Conservation (phyloP, 352 stramenopile genomes). For the Pilasporangium apinafurcum region DNA sequence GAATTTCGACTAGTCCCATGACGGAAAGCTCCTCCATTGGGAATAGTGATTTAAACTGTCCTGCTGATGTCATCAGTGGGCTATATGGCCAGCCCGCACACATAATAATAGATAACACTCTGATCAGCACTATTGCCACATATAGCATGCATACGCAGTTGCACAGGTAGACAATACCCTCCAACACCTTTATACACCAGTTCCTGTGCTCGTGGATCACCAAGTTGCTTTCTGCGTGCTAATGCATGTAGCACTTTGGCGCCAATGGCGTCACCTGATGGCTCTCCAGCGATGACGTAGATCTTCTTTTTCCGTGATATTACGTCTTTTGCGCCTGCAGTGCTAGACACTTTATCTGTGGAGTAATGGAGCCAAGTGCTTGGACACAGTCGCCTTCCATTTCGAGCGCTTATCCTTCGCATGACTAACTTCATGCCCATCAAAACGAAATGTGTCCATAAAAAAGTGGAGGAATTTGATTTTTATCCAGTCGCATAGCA, state of each 20-base stretch:
- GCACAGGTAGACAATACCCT: constrained; percentile 35
- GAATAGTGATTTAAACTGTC: constrained; percentile 55
- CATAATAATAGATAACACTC: constrained; percentile 2
- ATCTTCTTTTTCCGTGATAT: constrained; percentile 20
- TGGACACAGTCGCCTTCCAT: no score
- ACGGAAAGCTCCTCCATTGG: constrained; percentile 65
- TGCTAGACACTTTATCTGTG: no score
- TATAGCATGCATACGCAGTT: neutral
- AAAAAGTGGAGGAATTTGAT: no score
- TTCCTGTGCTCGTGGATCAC: constrained; percentile 4
- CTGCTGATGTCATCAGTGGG: constrained; percentile 35
- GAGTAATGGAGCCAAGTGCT: no score
- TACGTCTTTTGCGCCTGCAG: neutral
- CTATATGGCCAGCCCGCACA: constrained; percentile 14
- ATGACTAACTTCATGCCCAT: no score
- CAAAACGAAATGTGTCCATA: no score
- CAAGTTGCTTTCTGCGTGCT: constrained; percentile 7
- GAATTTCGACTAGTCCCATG: constrained; percentile 67
- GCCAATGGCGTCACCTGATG: constrained; percentile 72
- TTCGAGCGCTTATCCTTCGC: no score
- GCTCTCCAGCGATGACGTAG: constrained; percentile 68
- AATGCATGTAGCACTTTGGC: constrained; percentile 60
- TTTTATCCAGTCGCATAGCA: no score
- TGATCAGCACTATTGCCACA: no score
- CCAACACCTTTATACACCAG: constrained; percentile 55